Evolutionary conservation across 257 asterid species (phyloP), one percentile per base, ranked within the genome.

Genomic region (Linderniella brevidens): DNA sequence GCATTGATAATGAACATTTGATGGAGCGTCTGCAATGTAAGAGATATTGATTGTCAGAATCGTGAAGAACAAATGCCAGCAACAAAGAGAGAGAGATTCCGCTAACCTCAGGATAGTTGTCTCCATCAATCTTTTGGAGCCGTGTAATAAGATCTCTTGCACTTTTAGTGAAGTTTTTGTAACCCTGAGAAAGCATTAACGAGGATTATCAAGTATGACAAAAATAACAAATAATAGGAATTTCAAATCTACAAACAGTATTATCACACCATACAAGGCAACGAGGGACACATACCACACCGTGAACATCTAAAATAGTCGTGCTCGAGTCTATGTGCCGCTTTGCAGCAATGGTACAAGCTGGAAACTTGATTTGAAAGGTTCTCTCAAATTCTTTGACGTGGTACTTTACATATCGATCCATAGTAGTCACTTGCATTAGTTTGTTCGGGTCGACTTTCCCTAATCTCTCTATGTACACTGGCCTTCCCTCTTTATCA

Each of bases 1-100:
- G 94, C 99, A 64, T 81, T 90, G 64, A 90, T 77, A 70, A 90
- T 90, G 68, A 81, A 90, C 99, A 90, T 85, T 63, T 79, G 94
- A 68, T 85, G 76, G 62, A 90, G 92, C 17, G 94, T 85, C 99
- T 90, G 86, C 77, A 69, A 57, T 58, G 46, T 55, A 76, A 63
- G 25, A 47, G 36, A 40, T 13, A 58, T 41, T 18, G 17, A 41
- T 59, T 44, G 20, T 50, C 17, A 41, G 44, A 54, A 53, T 37
- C 46, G 51, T 29, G 59, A 19, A 58, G 45, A 56, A 17, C 35
- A 54, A 37, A 17, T 17, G 51, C 13, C 48, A 44, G 48, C 15
- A 13, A 8, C 17, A 44, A 3, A 18, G 3, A 1, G 18, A 1
- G 18, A 18, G 41, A 68, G 50, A 25, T 6, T 25, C 6, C 6